Evolutionary conservation across 73 alveolate genomes (phyloP), one percentile per base, ranked within the genome.

Genomic region (Paramecium sexaurelia): DNA sequence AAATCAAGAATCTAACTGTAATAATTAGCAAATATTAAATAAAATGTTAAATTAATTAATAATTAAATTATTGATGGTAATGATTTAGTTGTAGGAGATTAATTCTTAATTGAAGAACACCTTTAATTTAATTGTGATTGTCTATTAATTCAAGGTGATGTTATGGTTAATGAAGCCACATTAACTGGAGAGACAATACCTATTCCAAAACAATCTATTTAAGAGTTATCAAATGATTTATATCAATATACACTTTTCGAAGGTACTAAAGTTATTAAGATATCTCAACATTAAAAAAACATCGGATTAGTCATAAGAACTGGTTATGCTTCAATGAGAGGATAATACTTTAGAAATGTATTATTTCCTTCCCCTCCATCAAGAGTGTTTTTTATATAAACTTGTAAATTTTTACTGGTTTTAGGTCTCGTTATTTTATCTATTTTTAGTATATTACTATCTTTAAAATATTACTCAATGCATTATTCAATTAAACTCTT

Each of bases 161-260:
- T 94, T 41, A 93, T 96, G 51, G 93, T 95, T 32, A 97, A 98
- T 94, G 99, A 98, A 90, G 55, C 97, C 35, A 98, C 97, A 98
- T 95, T 98, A 1, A 97, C 99, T 10, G 99, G 99, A 40, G 99
- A 97, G 86, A 90, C 97, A 55, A 92, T 95, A 43, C 99, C 99
- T 6, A 95, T 96, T 27, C 94, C 95, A 29, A 97, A 97, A 93
- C 56, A 22, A 37, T 22, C 68, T 5, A 40, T 78, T 7, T 7
- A 27, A 40, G 45, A 78, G 24, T 41, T 78, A 37, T 40, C 26
- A 27, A 88, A 22, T 15, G 29, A 66, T 68, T 6, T 32, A 4
- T 32, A 33, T 29, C 7, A 73, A 73, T 11, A 57, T 33, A 56
- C 61, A 32, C 37, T 86, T 7, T 86, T 35, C 36, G 93, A 61